A percentile compares a stretch with the other conserved stretches of the same genome.
phyloP scores from a whole-genome alignment of 2,329 filamentous ascomycete genomes.

The Pyricularia pennisetigena region DNA sequence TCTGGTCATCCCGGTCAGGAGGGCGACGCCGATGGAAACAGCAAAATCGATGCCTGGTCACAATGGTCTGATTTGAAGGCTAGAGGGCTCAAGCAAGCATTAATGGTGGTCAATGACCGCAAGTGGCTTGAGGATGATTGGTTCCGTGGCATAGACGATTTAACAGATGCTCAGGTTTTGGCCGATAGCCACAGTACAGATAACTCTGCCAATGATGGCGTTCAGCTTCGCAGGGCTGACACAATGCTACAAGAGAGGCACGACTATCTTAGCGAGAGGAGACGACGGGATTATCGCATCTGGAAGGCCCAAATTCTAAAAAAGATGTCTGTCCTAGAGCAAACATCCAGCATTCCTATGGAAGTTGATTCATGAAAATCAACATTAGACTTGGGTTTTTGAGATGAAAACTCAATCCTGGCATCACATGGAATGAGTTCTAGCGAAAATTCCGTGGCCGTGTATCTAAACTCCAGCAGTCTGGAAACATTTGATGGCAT shows the following conservation, averaged over 20 bases:
- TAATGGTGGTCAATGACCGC: constrained; percentile 44
- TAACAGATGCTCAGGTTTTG: constrained; percentile 24
- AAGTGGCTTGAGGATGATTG: constrained; percentile 54
- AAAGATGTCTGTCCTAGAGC: constrained; percentile 29
- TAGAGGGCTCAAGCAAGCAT: constrained; percentile 51
- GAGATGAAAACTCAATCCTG: background rate
- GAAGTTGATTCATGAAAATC: constrained; percentile 9
- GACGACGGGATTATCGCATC: constrained; percentile 45
- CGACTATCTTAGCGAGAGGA: constrained; percentile 58
- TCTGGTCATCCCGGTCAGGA: background rate
- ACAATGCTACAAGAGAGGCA: constrained; percentile 70
- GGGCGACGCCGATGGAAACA: background rate
- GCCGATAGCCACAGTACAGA: constrained; percentile 14
- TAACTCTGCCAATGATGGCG: constrained; percentile 10
- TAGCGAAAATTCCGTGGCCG: background rate
- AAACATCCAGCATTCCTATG: constrained; percentile 6
- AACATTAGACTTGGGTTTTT: background rate
- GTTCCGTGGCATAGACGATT: constrained; percentile 50
- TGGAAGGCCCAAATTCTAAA: constrained; percentile 56
- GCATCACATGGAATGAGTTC: background rate
- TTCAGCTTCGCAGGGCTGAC: constrained; percentile 39
- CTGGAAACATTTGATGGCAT: constrained; percentile 56
- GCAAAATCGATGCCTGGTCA: constrained; percentile 26
- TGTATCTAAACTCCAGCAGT: background rate
- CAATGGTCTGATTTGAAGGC: constrained; percentile 39